phyloP scores from a whole-genome alignment of 345 rosid species.

The Eucalyptus pumila region DNA sequence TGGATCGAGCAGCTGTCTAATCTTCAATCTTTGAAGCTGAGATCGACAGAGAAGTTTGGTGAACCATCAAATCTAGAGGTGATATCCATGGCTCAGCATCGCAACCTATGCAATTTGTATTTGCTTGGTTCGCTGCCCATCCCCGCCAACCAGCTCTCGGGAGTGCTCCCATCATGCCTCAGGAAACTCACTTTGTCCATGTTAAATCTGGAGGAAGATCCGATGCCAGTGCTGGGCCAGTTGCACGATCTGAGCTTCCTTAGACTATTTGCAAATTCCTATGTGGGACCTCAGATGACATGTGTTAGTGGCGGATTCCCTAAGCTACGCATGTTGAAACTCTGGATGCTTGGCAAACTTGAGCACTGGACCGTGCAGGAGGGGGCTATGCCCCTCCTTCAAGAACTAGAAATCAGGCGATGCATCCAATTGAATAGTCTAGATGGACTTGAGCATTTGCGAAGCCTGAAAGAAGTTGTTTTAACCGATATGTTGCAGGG shows the following conservation, averaged over 20 bases:
- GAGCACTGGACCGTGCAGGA: not conserved
- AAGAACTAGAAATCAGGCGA: conserved; percentile 20
- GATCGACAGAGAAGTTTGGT: conserved; percentile 5
- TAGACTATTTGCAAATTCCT: conserved; percentile 19
- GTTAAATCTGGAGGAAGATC: conserved; percentile 5
- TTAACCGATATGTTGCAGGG: conserved; percentile 4
- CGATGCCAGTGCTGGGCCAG: conserved; percentile 11
- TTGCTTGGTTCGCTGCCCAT: conserved; percentile 5
- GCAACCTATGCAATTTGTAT: conserved; percentile 3
- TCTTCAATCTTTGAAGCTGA: conserved; percentile 16
- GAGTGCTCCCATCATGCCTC: conserved; percentile 2
- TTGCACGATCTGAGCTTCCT: conserved; percentile 11
- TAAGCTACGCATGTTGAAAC: conserved; percentile 6
- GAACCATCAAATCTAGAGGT: conserved; percentile 5
- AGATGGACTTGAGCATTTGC: not conserved
- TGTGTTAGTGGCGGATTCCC: conserved; percentile 2
- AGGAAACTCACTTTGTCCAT: conserved; percentile 19
- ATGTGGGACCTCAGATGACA: conserved; percentile 2
- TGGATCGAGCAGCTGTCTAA: not conserved
- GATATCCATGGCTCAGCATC: not conserved
- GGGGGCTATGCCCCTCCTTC: conserved; percentile 6
- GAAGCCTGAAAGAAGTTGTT: not conserved
- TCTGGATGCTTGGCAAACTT: conserved; percentile 24
- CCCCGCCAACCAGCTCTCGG: not conserved
- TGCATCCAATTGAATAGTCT: not conserved